These are phyloP conservation scores for Phoma sp. DNA, from an alignment of 2,329 filamentous ascomycete species.

Conservation along the genomic window DNA sequence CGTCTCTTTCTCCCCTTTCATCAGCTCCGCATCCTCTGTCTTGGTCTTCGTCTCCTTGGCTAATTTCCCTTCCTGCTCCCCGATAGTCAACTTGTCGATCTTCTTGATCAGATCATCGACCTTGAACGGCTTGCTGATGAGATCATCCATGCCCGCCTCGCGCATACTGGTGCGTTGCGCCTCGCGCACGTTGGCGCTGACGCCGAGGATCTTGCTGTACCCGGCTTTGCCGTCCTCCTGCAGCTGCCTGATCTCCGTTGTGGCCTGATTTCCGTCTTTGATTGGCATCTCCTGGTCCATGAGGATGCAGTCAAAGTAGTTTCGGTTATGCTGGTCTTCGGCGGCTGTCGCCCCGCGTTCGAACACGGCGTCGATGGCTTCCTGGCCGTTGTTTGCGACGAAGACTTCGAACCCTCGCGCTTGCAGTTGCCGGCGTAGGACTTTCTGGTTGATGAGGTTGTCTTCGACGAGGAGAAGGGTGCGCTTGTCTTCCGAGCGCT, in stretches of 20 bases:
- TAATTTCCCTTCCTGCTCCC: constrained; percentile 7
- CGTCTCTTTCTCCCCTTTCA: not conserved
- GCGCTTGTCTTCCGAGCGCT: constrained; percentile 23
- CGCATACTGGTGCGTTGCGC: constrained; percentile 43
- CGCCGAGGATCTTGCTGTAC: constrained; percentile 46
- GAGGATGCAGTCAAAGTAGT: constrained; percentile 51
- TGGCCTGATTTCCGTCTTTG: constrained; percentile 52
- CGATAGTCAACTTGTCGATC: constrained; percentile 30
- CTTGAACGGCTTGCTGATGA: constrained; percentile 50
- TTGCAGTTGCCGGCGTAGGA: constrained; percentile 57
- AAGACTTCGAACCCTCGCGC: constrained; percentile 51
- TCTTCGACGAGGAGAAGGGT: constrained; percentile 56
- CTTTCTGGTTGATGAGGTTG: constrained; percentile 58
- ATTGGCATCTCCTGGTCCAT: constrained; percentile 56
- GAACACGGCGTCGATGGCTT: constrained; percentile 52
- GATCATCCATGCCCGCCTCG: constrained; percentile 48
- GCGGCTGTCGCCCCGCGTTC: constrained; percentile 29
- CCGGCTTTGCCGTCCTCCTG: constrained; percentile 43
- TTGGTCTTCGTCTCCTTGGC: not conserved
- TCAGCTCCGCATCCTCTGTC: not conserved
- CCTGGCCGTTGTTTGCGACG: constrained; percentile 53
- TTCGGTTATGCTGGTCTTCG: constrained; percentile 22
- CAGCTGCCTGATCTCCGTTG: constrained; percentile 47
- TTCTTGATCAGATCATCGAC: constrained; percentile 44
- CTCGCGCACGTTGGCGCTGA: constrained; percentile 48